Conservation (phyloP, 352 stramenopile genomes). For the Globisporangium mamillatum region DNA sequence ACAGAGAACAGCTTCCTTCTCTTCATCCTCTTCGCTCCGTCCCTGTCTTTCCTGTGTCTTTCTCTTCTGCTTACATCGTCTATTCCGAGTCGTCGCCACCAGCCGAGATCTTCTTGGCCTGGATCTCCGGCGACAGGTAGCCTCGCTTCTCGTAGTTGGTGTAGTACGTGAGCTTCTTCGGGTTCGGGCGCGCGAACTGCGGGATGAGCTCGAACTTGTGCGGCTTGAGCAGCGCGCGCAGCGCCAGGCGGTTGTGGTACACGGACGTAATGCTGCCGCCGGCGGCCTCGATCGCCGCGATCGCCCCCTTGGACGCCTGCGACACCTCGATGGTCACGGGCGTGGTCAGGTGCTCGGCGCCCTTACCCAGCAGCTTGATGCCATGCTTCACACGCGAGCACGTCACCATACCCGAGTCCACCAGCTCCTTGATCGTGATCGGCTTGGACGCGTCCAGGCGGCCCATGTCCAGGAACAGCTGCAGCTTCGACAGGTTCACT, state of each 20-base stretch:
- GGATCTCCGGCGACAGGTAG: constrained; percentile 96
- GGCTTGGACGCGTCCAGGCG: constrained; percentile 88
- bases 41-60: constrained; percentile 6
- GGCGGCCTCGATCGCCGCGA: constrained; percentile 91
- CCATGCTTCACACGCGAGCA: constrained; percentile 92
- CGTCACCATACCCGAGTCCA: constrained; percentile 88
- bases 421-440: constrained; percentile 93
- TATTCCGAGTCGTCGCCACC: constrained; percentile 42
- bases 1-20: constrained; percentile 5
- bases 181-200: constrained; percentile 91
- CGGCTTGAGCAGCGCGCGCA: constrained; percentile 93
- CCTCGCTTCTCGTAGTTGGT: constrained; percentile 95
- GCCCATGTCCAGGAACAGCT: constrained; percentile 97
- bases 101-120: constrained; percentile 86
- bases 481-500: constrained; percentile 93
- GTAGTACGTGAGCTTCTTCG: constrained; percentile 98
- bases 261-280: constrained; percentile 95
- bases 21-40: not conserved
- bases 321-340: constrained; percentile 95
- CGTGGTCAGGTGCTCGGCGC: constrained; percentile 82
- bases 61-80: constrained; percentile 13
- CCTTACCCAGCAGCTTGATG: constrained; percentile 93
- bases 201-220: constrained; percentile 96
- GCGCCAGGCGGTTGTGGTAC: constrained; percentile 96
- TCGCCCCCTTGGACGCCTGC: constrained; percentile 91